These are phyloP conservation scores for Tricholoma hemisulphureum DNA, from an alignment of 768 basidiomycete genomes.

Conservation along the genomic window DNA sequence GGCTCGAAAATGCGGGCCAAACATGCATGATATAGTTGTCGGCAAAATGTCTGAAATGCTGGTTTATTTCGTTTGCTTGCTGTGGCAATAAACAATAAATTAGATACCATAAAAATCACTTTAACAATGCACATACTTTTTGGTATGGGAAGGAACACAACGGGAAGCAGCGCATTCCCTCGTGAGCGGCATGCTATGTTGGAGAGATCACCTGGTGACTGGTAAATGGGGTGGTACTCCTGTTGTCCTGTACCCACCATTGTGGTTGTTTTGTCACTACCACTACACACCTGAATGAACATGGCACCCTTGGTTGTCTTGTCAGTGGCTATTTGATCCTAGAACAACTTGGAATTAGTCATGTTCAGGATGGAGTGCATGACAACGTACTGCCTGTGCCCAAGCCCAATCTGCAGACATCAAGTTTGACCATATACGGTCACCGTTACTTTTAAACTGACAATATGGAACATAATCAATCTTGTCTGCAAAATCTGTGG, in stretches of 20 bases:
- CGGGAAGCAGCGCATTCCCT: background rate
- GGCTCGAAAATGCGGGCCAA: slow-evolving; percentile 20
- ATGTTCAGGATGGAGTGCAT: background rate
- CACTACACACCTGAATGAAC: slow-evolving; percentile 21
- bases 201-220: slow-evolving; percentile 11
- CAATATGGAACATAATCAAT: slow-evolving; percentile 23
- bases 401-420: slow-evolving; percentile 14
- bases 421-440: slow-evolving; percentile 21
- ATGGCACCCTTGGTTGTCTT: slow-evolving; percentile 11
- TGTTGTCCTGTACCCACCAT: too few species aligned
- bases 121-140: slow-evolving; percentile 1
- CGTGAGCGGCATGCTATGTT: slow-evolving; percentile 6
- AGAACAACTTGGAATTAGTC: background rate
- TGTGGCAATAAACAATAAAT: background rate
- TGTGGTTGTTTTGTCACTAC: slow-evolving; percentile 30
- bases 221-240: slow-evolving; percentile 23
- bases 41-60: slow-evolving; percentile 24
- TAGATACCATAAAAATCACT: background rate
- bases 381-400: slow-evolving; percentile 4
- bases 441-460: slow-evolving; percentile 20
- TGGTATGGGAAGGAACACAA: slow-evolving; percentile 9
- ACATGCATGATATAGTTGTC: slow-evolving; percentile 30
- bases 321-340: slow-evolving; percentile 15
- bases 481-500: slow-evolving; percentile 11
- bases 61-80: slow-evolving; percentile 9